phyloP scores from a whole-genome alignment of 257 asterid genomes.

The Gynochthodes officinalis region DNA sequence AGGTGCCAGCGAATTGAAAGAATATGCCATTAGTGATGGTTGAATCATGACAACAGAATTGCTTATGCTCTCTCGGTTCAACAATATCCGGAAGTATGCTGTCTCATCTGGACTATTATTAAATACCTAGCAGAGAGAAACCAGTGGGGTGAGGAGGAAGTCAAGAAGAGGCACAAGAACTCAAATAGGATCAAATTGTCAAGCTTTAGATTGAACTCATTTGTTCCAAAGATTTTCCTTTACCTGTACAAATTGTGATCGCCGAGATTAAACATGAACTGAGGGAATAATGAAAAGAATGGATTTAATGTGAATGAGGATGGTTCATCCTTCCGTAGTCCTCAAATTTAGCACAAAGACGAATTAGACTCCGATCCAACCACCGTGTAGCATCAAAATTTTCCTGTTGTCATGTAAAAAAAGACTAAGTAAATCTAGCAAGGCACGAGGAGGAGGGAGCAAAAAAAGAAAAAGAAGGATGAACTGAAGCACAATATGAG shows the following conservation, averaged over 20 bases:
- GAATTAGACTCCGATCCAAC: slow-evolving; percentile 93
- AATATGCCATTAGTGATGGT: slow-evolving; percentile 77
- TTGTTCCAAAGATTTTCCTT: neutral
- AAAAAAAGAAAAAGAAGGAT: neutral
- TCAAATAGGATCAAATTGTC: neutral
- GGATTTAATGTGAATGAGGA: slow-evolving; percentile 81
- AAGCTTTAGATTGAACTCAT: slow-evolving; percentile 5
- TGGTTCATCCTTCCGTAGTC: slow-evolving; percentile 97
- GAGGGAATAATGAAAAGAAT: slow-evolving; percentile 85
- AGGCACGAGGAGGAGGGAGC: neutral
- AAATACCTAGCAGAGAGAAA: slow-evolving; percentile 57
- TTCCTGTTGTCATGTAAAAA: slow-evolving; percentile 47
- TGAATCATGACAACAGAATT: slow-evolving; percentile 95
- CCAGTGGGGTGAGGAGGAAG: neutral
- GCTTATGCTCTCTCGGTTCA: slow-evolving; percentile 84
- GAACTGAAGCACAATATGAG: neutral
- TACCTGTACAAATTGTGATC: slow-evolving; percentile 98
- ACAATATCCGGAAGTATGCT: slow-evolving; percentile 84
- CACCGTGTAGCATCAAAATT: slow-evolving; percentile 93
- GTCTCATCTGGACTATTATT: slow-evolving; percentile 95
- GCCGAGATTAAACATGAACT: slow-evolving; percentile 94
- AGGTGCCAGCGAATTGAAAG: slow-evolving; percentile 65
- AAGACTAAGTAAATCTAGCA: slow-evolving; percentile 10
- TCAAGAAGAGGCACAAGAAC: slow-evolving; percentile 6
- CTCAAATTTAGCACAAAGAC: slow-evolving; percentile 92